Conservation (phyloP, 1,139 yeast species). For the Pichia sp. region DNA sequence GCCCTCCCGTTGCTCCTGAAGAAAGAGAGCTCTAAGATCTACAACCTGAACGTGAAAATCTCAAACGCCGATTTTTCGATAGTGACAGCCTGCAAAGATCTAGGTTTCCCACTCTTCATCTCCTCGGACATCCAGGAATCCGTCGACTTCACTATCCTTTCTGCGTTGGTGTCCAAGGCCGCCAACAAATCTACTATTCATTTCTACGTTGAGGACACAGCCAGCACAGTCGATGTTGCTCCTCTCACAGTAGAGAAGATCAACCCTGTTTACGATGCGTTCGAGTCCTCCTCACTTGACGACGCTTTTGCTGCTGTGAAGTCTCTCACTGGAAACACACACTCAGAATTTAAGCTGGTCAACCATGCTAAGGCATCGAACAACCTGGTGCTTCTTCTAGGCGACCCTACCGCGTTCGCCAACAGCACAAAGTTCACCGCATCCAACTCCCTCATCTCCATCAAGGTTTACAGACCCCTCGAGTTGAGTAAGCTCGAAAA, state of each 20-base stretch:
- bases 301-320: slow-evolving; percentile 30
- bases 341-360: slow-evolving; percentile 39
- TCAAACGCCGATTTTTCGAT: slow-evolving; percentile 56
- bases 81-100: slow-evolving; percentile 68
- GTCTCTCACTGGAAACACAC: slow-evolving; percentile 32
- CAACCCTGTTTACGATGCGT: slow-evolving; percentile 19
- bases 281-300: slow-evolving; percentile 24
- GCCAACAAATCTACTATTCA: slow-evolving; percentile 61
- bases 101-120: slow-evolving; percentile 58
- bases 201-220: slow-evolving; percentile 38
- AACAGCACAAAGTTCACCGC: slow-evolving; percentile 38
- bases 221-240: not conserved
- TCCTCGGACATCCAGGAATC: slow-evolving; percentile 59
- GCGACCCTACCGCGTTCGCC: slow-evolving; percentile 40
- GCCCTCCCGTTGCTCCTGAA: slow-evolving; percentile 54
- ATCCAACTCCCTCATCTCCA: slow-evolving; percentile 50
- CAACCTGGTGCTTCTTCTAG: slow-evolving; percentile 53
- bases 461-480: slow-evolving; percentile 74
- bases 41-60: slow-evolving; percentile 62
- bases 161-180: slow-evolving; percentile 53
- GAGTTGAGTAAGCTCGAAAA: slow-evolving; percentile 46
- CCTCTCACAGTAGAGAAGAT: slow-evolving; percentile 3
- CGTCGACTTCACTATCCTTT: slow-evolving; percentile 48
- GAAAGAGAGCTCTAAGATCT: slow-evolving; percentile 39
- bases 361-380: slow-evolving; percentile 25